A percentile compares a stretch with the other conserved stretches of the same genome.
Conservation (phyloP, 129 eudicot species). For the Chrysanthemum seticuspe region DNA sequence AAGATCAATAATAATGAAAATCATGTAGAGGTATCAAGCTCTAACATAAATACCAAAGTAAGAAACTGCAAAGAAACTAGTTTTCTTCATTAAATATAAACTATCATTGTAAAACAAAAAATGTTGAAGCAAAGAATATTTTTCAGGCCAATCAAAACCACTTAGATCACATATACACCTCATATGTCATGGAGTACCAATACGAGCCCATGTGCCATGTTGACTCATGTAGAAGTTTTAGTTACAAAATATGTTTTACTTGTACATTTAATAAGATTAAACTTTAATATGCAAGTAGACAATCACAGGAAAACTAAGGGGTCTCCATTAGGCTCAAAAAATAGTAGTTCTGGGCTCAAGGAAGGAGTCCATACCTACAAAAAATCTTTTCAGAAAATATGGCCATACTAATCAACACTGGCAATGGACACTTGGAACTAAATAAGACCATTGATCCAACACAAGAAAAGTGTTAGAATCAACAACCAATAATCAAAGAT, state of each 20-base stretch:
- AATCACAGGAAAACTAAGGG: constrained; percentile 5
- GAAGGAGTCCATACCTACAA: background rate
- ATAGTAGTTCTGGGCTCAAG: constrained; percentile 23
- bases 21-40: background rate
- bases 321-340: constrained; percentile 9
- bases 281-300: too few species aligned
- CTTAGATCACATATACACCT: constrained; percentile 17
- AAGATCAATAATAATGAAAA: constrained; percentile 11
- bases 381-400: background rate
- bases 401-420: constrained; percentile 1
- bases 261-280: background rate
- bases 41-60: background rate
- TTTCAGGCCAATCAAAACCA: constrained; percentile 13
- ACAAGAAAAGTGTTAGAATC: background rate
- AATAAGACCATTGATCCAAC: background rate
- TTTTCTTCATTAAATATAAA: background rate
- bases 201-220: background rate
- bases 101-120: constrained; percentile 7
- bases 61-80: background rate
- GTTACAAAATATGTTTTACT: constrained; percentile 4
- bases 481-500: too few species aligned
- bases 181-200: constrained; percentile 9
- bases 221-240: constrained; percentile 5
- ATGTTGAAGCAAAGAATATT: constrained; percentile 1
- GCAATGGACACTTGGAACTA: background rate